A percentile compares a stretch with the other conserved stretches of the same genome.
These are phyloP conservation scores for Artemisia tridentata DNA, from an alignment of 129 eudicot species.

Conservation along the genomic window DNA sequence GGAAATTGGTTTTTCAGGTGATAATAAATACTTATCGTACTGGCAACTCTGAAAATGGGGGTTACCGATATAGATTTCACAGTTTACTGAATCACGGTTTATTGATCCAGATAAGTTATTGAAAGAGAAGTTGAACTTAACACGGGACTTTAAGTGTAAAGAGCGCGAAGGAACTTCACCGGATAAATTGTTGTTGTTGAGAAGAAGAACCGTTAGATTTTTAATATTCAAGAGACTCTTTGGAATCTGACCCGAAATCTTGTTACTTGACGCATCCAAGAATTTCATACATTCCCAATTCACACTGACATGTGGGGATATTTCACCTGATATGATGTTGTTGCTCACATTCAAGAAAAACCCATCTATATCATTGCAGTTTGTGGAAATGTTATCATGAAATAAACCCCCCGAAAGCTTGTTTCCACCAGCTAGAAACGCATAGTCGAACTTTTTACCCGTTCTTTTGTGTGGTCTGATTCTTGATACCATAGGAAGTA, in stretches of 20 bases:
- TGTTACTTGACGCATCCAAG: constrained; percentile 41
- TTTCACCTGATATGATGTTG: constrained; percentile 37
- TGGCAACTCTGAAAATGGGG: constrained; percentile 38
- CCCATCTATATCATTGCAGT: constrained; percentile 25
- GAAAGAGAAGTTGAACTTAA: constrained; percentile 34
- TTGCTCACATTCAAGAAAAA: constrained; percentile 42
- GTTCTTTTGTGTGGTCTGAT: constrained; percentile 12
- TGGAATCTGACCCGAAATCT: constrained; percentile 43
- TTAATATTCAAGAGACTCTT: constrained; percentile 28
- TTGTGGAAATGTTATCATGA: constrained; percentile 21
- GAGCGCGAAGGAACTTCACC: constrained; percentile 36
- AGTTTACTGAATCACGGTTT: constrained; percentile 27
- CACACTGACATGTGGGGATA: constrained; percentile 32
- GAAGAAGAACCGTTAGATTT: constrained; percentile 40
- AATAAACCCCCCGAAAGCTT: constrained; percentile 38
- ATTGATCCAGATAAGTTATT: constrained; percentile 44
- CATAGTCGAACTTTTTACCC: constrained; percentile 32
- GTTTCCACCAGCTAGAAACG: constrained; percentile 41
- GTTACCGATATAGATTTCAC: constrained; percentile 33
- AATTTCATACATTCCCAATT: constrained; percentile 39
- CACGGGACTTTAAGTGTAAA: constrained; percentile 12
- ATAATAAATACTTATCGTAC: constrained; percentile 20
- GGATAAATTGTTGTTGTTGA: constrained; percentile 38
- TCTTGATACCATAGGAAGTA: constrained; percentile 30
- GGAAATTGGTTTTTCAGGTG: constrained; percentile 29